Conservation (phyloP, 75 land plant genomes). For the Picea glauca region DNA sequence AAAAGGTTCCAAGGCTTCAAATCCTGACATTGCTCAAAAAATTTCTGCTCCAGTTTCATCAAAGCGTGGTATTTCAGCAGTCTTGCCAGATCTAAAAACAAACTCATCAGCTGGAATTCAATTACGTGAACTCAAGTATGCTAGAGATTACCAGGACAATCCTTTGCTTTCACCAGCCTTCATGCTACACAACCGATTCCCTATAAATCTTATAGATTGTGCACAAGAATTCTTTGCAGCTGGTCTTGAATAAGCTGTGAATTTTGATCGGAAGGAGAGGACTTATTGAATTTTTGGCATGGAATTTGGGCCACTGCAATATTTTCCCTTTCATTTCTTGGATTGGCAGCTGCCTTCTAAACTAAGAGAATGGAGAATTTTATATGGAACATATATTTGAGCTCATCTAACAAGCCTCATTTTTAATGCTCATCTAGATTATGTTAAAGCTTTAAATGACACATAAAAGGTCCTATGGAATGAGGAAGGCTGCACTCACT, state of each 20-base stretch:
- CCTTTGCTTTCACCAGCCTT: constrained; percentile 30
- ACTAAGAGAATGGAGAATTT: not conserved
- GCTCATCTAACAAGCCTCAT: not conserved
- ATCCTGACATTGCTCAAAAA: constrained; percentile 10
- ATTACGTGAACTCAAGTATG: constrained; percentile 16
- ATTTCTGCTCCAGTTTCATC: constrained; percentile 16
- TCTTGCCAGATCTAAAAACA: constrained; percentile 21
- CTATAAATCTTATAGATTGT: constrained; percentile 46
- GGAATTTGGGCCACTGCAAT: not conserved
- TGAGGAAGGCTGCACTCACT: not conserved
- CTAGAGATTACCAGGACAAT: constrained; percentile 15
- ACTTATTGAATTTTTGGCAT: not conserved
- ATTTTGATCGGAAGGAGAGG: not conserved
- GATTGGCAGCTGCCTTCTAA: constrained; percentile 1
- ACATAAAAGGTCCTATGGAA: not conserved
- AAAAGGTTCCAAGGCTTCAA: constrained; percentile 9
- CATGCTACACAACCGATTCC: constrained; percentile 65
- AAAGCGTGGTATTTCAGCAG: constrained; percentile 19
- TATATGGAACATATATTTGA: not conserved
- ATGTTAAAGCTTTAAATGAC: not conserved
- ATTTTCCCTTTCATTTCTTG: not conserved
- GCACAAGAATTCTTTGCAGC: constrained; percentile 82
- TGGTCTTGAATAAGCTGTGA: constrained; percentile 11
- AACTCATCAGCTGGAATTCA: constrained; percentile 22
- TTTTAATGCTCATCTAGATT: not conserved